phyloP scores from a whole-genome alignment of 805 yeast species.

The Metschnikowia vanudenii region DNA sequence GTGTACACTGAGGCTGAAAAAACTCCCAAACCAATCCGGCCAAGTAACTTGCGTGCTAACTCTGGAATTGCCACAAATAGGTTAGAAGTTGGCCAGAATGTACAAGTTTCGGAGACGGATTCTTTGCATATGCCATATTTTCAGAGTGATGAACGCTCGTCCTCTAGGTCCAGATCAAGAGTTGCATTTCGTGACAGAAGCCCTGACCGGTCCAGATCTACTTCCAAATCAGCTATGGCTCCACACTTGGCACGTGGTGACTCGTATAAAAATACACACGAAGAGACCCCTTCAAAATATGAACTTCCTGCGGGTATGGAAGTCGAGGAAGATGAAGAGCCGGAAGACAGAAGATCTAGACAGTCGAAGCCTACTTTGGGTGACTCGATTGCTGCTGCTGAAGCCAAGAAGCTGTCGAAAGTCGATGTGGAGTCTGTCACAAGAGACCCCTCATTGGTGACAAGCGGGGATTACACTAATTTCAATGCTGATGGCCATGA shows the following conservation, averaged over 20 bases:
- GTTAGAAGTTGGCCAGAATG: conserved; percentile 13
- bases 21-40: conserved; percentile 4
- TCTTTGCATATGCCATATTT: conserved; percentile 22
- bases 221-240: conserved; percentile 22
- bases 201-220: conserved; percentile 23
- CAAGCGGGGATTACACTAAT: conserved; percentile 47
- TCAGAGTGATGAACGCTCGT: conserved; percentile 17
- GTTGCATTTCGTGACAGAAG: conserved; percentile 14
- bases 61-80: conserved; percentile 12
- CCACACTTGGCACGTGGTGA: conserved; percentile 73
- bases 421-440: conserved; percentile 13
- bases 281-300: conserved; percentile 44
- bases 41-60: conserved; percentile 12
- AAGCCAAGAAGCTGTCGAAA: conserved; percentile 8
- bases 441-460: conserved; percentile 40
- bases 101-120: conserved; percentile 16
- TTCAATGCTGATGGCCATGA: conserved; percentile 40
- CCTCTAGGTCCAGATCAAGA: conserved; percentile 33
- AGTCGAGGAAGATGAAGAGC: conserved; percentile 24
- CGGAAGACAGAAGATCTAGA: conserved; percentile 42
- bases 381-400: conserved; percentile 46
- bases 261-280: conserved; percentile 61
- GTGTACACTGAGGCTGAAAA: conserved; percentile 10
- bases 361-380: conserved; percentile 44
- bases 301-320: conserved; percentile 42